Conservation (phyloP, 371 early-diverging fungal species). For the Nematocida ausubeli region DNA sequence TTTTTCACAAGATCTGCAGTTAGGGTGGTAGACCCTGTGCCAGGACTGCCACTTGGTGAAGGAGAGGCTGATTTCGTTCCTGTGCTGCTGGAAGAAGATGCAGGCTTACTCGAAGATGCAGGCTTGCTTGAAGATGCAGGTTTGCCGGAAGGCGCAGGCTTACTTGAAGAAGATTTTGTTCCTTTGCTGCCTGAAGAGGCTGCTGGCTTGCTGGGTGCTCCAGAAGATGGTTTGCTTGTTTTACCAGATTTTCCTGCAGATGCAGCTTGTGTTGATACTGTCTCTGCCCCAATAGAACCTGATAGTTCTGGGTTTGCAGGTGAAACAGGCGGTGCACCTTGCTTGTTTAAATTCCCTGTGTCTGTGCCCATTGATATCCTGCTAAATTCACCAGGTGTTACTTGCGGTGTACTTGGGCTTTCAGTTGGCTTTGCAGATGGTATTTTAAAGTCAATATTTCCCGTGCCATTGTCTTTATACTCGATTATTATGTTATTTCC, state of each 20-base stretch:
- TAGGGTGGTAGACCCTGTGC: constrained; percentile 39
- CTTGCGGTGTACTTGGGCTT: not conserved
- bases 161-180: not conserved
- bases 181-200: not conserved
- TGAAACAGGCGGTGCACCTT: not conserved
- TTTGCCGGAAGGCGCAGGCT: too few relatives aligned
- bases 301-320: not conserved
- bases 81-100: not conserved
- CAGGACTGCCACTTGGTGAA: not conserved
- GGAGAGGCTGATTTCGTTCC: not conserved
- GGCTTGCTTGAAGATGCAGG: too few relatives aligned
- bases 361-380: not conserved
- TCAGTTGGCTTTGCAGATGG: not conserved
- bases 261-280: not conserved
- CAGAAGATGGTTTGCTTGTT: not conserved
- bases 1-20: constrained; percentile 51
- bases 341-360: not conserved
- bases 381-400: not conserved
- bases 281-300: not conserved
- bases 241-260: too few relatives aligned
- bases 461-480: not conserved
- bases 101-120: too few relatives aligned
- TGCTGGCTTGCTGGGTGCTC: not conserved
- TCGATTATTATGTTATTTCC: not conserved
- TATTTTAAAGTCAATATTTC: not conserved